Conservation (phyloP, 768 basidiomycete genomes). For the Clitopilus passeckerianus region DNA sequence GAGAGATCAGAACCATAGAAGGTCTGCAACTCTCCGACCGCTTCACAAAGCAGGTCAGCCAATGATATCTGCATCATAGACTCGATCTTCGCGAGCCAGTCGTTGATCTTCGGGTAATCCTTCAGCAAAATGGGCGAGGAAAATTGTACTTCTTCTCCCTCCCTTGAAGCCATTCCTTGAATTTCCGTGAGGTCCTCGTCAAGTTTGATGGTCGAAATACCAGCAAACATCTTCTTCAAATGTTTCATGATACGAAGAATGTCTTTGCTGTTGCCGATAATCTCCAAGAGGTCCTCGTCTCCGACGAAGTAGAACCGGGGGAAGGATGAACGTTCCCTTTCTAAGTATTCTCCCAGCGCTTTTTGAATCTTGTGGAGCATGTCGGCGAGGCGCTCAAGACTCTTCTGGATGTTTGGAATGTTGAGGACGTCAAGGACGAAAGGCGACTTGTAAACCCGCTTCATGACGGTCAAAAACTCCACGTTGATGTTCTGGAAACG, state of each 20-base stretch:
- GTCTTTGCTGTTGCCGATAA: constrained; percentile 99
- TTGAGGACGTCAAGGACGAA: constrained; percentile 97
- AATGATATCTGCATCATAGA: constrained; percentile 89
- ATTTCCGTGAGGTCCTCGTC: constrained; percentile 88
- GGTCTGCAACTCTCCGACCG: constrained; percentile 71
- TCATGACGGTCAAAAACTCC: constrained; percentile 98
- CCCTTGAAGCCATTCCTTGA: constrained; percentile 90
- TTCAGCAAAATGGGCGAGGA: constrained; percentile 80
- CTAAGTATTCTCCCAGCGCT: constrained; percentile 97
- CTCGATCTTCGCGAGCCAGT: constrained; percentile 93
- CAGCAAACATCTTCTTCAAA: constrained; percentile 99
- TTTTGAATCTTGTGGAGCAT: constrained; percentile 98
- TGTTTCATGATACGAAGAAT: constrained; percentile 98
- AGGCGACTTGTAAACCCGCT: constrained; percentile 99
- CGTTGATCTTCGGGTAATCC: constrained; percentile 96
- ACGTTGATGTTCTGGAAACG: constrained; percentile 98
- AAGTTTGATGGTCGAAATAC: constrained; percentile 83
- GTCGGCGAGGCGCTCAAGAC: constrained; percentile 93
- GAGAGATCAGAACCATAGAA: constrained; percentile 68
- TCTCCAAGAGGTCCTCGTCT: constrained; percentile 97
- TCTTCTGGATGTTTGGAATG: constrained; percentile 95
- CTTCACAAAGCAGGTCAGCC: constrained; percentile 73
- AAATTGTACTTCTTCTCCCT: constrained; percentile 92
- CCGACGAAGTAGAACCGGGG: constrained; percentile 99
- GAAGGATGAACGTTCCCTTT: constrained; percentile 95